These are phyloP conservation scores for Cystoisospora suis DNA, from an alignment of 169 alveolate genomes.

Conservation along the genomic window DNA sequence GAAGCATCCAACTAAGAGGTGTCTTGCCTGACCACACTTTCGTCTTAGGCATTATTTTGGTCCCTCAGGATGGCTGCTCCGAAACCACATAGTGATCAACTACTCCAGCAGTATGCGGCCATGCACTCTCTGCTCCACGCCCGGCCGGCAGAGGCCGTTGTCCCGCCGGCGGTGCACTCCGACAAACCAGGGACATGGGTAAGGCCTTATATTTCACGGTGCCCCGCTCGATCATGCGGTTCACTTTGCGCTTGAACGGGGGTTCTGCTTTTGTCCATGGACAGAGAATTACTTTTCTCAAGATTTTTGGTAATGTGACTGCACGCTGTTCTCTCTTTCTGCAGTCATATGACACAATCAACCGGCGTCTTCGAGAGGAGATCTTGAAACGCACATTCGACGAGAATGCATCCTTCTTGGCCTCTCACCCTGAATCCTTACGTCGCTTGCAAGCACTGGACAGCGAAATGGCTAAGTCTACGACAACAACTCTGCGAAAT, in stretches of 20 bases:
- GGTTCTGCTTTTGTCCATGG: too few species aligned
- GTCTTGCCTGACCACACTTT: neutral
- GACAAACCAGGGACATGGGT: slow-evolving; percentile 17
- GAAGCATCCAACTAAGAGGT: neutral
- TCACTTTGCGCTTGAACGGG: too few species aligned
- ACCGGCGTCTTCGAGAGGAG: slow-evolving; percentile 30
- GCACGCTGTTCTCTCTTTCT: neutral
- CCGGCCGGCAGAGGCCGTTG: neutral
- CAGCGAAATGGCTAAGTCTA: neutral
- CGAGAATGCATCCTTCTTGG: neutral
- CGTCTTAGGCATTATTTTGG: too few species aligned
- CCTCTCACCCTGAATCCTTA: neutral
- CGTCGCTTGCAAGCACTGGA: slow-evolving; percentile 4
- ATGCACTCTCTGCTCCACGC: neutral
- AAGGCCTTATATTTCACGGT: neutral
- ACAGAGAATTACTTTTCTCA: too few species aligned
- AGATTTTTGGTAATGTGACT: neutral
- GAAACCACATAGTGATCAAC: too few species aligned
- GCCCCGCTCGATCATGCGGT: too few species aligned
- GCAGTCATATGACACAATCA: slow-evolving; percentile 24
- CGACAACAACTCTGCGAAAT: neutral
- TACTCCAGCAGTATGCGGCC: neutral
- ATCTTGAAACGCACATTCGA: neutral
- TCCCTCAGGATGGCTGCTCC: too few species aligned
- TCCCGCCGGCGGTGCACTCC: neutral